Evolutionary conservation across 2,329 filamentous ascomycete genomes (phyloP).

Genomic region (Trichoderma asperellum): DNA sequence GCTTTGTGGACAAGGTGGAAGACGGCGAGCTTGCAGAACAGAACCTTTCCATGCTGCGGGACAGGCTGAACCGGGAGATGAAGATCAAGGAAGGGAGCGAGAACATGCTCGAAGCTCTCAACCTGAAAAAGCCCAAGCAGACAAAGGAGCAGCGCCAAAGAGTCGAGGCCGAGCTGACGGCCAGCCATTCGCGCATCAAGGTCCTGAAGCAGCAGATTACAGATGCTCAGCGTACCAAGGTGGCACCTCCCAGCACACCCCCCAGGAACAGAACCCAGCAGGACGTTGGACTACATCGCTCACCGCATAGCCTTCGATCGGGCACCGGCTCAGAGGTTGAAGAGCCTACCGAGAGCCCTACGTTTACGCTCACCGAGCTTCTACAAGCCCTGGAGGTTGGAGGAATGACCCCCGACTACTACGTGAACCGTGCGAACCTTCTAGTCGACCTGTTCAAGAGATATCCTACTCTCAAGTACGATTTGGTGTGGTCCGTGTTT

Average conservation of each 20-base stretch:
- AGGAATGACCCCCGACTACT: slow-evolving; percentile 90
- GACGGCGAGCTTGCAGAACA: slow-evolving; percentile 73
- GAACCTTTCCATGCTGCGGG: slow-evolving; percentile 73
- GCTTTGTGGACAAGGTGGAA: slow-evolving; percentile 60
- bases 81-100: slow-evolving; percentile 98
- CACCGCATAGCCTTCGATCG: slow-evolving; percentile 60
- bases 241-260: slow-evolving; percentile 54
- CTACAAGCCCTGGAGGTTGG: slow-evolving; percentile 86
- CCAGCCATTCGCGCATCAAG: slow-evolving; percentile 76
- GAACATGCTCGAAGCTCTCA: slow-evolving; percentile 93
- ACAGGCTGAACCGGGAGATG: slow-evolving; percentile 89
- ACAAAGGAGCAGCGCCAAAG: slow-evolving; percentile 79
- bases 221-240: slow-evolving; percentile 59
- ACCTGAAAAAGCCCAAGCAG: slow-evolving; percentile 94
- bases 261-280: slow-evolving; percentile 53
- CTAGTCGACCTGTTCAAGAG: slow-evolving; percentile 96
- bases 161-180: slow-evolving; percentile 86
- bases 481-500: slow-evolving; percentile 94
- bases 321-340: slow-evolving; percentile 66
- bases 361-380: slow-evolving; percentile 86
- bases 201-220: slow-evolving; percentile 63
- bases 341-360: slow-evolving; percentile 80
- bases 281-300: slow-evolving; percentile 55
- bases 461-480: slow-evolving; percentile 91
- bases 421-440: slow-evolving; percentile 88